Evolutionary conservation across 352 stramenopile species (phyloP).

Genomic region (Saprolegnia diclina): DNA sequence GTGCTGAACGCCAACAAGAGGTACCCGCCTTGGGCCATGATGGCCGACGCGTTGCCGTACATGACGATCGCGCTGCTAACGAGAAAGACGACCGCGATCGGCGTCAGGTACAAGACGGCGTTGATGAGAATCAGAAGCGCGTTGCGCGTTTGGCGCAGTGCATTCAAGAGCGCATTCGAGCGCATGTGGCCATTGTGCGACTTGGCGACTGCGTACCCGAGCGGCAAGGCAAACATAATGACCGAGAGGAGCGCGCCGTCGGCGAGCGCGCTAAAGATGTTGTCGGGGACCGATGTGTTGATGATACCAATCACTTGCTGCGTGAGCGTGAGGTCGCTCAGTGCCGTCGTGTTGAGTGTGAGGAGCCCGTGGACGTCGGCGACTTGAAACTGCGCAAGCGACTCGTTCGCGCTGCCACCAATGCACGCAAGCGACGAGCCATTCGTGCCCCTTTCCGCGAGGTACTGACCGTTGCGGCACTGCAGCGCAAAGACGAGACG

Average conservation of each 20-base stretch:
- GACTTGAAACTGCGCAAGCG: constrained; percentile 32
- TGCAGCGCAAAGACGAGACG: constrained; percentile 34
- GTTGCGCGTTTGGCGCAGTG: constrained; percentile 60
- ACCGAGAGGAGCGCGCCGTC: constrained; percentile 53
- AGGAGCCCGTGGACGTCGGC: constrained; percentile 51
- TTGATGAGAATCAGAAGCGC: constrained; percentile 70
- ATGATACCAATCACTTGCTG: constrained; percentile 70
- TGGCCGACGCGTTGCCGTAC: constrained; percentile 40
- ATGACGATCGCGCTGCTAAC: constrained; percentile 56
- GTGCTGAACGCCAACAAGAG: constrained; percentile 34
- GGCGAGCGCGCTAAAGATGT: constrained; percentile 63
- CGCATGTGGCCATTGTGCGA: constrained; percentile 39
- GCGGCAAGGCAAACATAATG: constrained; percentile 65
- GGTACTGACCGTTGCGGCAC: constrained; percentile 43
- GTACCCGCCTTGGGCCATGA: constrained; percentile 41
- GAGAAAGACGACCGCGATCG: constrained; percentile 66
- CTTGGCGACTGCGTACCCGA: constrained; percentile 58
- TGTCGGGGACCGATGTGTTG: constrained; percentile 55
- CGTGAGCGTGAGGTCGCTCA: constrained; percentile 46
- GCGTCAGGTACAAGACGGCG: constrained; percentile 56
- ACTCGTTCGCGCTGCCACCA: constrained; percentile 32
- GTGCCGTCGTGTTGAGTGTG: constrained; percentile 37
- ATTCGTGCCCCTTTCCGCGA: constrained; percentile 32
- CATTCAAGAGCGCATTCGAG: constrained; percentile 44
- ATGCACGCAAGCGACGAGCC: constrained; percentile 40